Evolutionary conservation across 1,284 basidiomycete genomes (phyloP).

Genomic region (Cutaneotrichosporon cyanovorans): DNA sequence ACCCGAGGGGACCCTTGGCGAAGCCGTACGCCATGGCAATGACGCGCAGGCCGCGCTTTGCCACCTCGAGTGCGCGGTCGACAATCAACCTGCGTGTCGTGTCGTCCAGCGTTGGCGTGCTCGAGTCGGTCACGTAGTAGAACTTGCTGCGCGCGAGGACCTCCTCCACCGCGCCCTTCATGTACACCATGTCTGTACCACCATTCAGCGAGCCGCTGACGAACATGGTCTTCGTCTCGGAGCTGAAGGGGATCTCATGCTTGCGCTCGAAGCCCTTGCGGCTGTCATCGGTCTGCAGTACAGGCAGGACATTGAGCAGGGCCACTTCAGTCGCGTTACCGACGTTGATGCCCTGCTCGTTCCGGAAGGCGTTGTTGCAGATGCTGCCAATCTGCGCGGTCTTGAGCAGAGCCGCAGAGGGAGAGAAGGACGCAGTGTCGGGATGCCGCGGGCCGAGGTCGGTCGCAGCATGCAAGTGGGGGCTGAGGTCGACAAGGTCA

Average conservation of each 20-base stretch:
- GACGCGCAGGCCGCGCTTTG: conserved; percentile 71
- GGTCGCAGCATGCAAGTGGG: conserved; percentile 44
- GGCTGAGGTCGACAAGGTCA: conserved; percentile 63
- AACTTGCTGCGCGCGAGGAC: conserved; percentile 77
- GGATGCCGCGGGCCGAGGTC: conserved; percentile 56
- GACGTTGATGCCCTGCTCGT: conserved; percentile 66
- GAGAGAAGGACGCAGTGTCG: conserved; percentile 38
- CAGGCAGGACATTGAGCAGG: conserved; percentile 68
- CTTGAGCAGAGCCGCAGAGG: conserved; percentile 58
- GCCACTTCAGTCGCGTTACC: conserved; percentile 91
- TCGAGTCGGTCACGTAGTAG: conserved; percentile 78
- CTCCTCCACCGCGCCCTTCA: conserved; percentile 86
- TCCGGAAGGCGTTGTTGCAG: conserved; percentile 55
- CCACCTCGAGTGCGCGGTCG: conserved; percentile 61
- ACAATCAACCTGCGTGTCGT: conserved; percentile 60
- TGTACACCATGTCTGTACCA: conserved; percentile 67
- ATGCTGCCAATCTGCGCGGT: conserved; percentile 53
- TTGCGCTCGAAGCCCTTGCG: conserved; percentile 64
- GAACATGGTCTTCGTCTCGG: conserved; percentile 87
- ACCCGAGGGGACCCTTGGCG: conserved; percentile 27
- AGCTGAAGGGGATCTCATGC: conserved; percentile 80
- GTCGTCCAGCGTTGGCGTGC: conserved; percentile 67
- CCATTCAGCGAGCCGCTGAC: conserved; percentile 62
- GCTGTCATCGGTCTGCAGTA: conserved; percentile 63
- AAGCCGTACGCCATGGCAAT: conserved; percentile 85